Base-by-base conservation (phyloP, 257 asterid species). In the Solanum paucissectum region DNA sequence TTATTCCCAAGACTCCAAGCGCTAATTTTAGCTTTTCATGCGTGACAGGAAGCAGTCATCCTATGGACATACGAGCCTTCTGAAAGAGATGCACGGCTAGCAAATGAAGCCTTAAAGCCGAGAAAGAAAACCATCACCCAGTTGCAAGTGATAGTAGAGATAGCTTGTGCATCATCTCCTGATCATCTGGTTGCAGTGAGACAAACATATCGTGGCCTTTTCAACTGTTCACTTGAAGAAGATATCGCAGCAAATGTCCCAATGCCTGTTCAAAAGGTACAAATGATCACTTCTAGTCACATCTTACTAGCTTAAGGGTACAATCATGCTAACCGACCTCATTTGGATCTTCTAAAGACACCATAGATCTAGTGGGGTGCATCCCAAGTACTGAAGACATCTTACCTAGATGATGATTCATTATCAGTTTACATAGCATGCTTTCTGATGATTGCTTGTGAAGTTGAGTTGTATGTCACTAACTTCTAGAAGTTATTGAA, bases 21-120 rank as follows among this genome's bases (percentile, higher is more conserved):
- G 87, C 52, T 90, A 86, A 62, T 76, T 46, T 34, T 36, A 62
- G 29, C 87, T 29, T 83, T 33, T 81, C 42, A 37, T 42, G 86
- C 25, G 49, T 81, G 77, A 89, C 87, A 96, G 99, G 94, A 91
- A 89, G 98, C 98, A 1, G 93, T 95, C 85, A n/a, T 92, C 40
- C 66, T 93, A 87, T 95, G 98, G 98, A 87, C 93, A 23, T 92
- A 90, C 37, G 98, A 95, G 81, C 97, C 99, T 20, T 82, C 94
- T 27, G 98, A 94, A 87, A 93, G 98, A 90, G 98, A 96, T 76
- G 98, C 98, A 9, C 91, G 93, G 87, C 93, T 96, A 27, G 98
- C 94, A 5, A 93, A 94, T 21, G 93, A 90, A 86, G 96, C 97
- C n/a, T 89, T 96, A 85, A 94, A 89, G 69, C 92, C 95, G 2